Evolutionary conservation across 2,329 filamentous ascomycete genomes (phyloP).

Genomic region (Diaporthe sp.): DNA sequence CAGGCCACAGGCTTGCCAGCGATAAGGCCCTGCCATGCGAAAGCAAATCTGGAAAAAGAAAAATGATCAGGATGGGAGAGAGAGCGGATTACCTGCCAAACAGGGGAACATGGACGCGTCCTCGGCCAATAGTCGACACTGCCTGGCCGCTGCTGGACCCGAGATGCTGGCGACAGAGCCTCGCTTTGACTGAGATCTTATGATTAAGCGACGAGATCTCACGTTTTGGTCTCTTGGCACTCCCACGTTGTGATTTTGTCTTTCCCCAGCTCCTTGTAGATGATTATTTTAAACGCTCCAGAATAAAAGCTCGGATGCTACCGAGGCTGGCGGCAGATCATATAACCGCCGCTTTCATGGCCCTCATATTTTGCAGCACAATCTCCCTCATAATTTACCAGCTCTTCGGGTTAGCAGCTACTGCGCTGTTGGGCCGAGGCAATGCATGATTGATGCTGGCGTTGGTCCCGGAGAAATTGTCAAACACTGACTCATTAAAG

Average conservation of each 20-base stretch:
- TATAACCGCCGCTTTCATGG: neutral
- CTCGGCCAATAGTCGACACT: slow-evolving; percentile 26
- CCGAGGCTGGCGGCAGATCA: slow-evolving; percentile 25
- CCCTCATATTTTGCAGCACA: neutral
- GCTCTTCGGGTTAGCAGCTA: neutral
- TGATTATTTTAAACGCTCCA: slow-evolving; percentile 25
- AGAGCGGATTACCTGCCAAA: slow-evolving; percentile 8
- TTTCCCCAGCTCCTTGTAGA: slow-evolving; percentile 8
- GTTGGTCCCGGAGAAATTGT: slow-evolving; percentile 3
- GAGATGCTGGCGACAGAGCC: slow-evolving; percentile 3
- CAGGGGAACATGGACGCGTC: slow-evolving; percentile 6
- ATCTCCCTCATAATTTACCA: slow-evolving; percentile 14
- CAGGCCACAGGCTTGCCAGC: neutral
- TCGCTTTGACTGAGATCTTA: slow-evolving; percentile 32
- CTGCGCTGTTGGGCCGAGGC: slow-evolving; percentile 27
- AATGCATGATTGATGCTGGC: neutral
- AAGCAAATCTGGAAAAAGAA: slow-evolving; percentile 1
- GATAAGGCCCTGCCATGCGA: slow-evolving; percentile 15
- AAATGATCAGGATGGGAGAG: neutral
- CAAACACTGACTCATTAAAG: neutral
- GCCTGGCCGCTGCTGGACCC: slow-evolving; percentile 5
- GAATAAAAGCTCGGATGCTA: slow-evolving; percentile 23
- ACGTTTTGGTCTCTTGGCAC: slow-evolving; percentile 25
- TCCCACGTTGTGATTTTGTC: slow-evolving; percentile 29
- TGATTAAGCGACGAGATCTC: slow-evolving; percentile 35